A percentile compares a stretch with the other conserved stretches of the same genome.
Conservation (phyloP, 805 yeast genomes). For the Schwanniomyces polymorphus region DNA sequence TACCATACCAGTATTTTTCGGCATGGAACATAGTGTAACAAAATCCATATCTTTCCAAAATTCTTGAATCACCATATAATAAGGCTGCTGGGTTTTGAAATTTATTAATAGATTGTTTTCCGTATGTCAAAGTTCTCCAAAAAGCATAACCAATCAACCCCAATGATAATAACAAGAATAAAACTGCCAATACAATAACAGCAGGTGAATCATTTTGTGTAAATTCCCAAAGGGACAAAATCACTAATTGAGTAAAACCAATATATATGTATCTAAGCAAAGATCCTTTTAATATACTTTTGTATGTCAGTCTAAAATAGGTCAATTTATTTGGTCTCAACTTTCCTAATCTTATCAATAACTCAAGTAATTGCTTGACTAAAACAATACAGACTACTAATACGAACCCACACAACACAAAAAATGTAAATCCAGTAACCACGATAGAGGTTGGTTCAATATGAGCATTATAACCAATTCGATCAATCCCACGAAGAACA, state of each 20-base stretch:
- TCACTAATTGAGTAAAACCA: slow-evolving; percentile 79
- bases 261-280: slow-evolving; percentile 75
- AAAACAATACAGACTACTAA: slow-evolving; percentile 60
- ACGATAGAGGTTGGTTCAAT: slow-evolving; percentile 86
- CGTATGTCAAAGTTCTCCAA: slow-evolving; percentile 63
- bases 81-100: slow-evolving; percentile 85
- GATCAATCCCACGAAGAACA: slow-evolving; percentile 82
- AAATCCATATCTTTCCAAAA: slow-evolving; percentile 81
- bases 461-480: slow-evolving; percentile 73
- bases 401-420: slow-evolving; percentile 73
- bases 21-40: slow-evolving; percentile 89
- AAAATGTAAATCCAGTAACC: slow-evolving; percentile 84
- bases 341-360: slow-evolving; percentile 49
- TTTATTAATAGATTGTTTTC: slow-evolving; percentile 54
- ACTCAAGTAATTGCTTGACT: slow-evolving; percentile 50
- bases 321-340: slow-evolving; percentile 47
- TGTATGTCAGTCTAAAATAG: slow-evolving; percentile 58
- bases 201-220: slow-evolving; percentile 82
- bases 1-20: slow-evolving; percentile 79
- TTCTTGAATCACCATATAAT: slow-evolving; percentile 72
- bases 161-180: slow-evolving; percentile 63
- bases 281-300: slow-evolving; percentile 69
- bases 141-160: slow-evolving; percentile 65
- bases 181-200: slow-evolving; percentile 74
- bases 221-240: slow-evolving; percentile 87